Conservation (phyloP, 345 rosid genomes). For the Pseudoturritis turrita region DNA sequence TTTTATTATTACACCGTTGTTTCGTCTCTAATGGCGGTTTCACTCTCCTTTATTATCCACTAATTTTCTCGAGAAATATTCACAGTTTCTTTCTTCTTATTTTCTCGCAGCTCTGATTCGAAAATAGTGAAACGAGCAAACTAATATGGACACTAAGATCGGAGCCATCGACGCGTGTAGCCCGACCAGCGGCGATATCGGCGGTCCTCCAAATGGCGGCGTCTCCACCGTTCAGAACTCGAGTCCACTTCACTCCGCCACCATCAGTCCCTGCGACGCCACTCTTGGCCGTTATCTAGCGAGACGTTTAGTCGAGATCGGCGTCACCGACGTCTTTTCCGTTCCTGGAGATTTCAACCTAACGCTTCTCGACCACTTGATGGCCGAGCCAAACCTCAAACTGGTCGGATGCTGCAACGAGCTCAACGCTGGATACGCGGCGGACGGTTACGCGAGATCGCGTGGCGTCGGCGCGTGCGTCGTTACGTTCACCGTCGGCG, state of each 20-base stretch:
- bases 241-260: not conserved
- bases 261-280: slow-evolving; percentile 32
- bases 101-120: not conserved
- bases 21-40: slow-evolving; percentile 23
- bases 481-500: slow-evolving; percentile 72
- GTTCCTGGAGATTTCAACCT: slow-evolving; percentile 75
- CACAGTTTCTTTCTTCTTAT: not conserved
- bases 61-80: not conserved
- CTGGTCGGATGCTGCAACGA: slow-evolving; percentile 70
- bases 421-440: slow-evolving; percentile 71
- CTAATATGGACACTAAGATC: slow-evolving; percentile 26
- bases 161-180: slow-evolving; percentile 30
- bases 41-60: not conserved
- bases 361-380: slow-evolving; percentile 60
- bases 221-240: slow-evolving; percentile 27
- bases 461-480: slow-evolving; percentile 71
- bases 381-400: slow-evolving; percentile 57
- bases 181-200: slow-evolving; percentile 21
- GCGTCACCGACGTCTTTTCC: slow-evolving; percentile 56
- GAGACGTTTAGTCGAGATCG: slow-evolving; percentile 54
- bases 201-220: slow-evolving; percentile 28
- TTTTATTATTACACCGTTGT: slow-evolving; percentile 13
- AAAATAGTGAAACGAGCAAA: not conserved
- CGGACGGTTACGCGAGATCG: slow-evolving; percentile 64
- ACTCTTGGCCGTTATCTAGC: slow-evolving; percentile 69